Conservation (phyloP, 2,329 filamentous ascomycete species). For the Elsinoe fawcettii region DNA sequence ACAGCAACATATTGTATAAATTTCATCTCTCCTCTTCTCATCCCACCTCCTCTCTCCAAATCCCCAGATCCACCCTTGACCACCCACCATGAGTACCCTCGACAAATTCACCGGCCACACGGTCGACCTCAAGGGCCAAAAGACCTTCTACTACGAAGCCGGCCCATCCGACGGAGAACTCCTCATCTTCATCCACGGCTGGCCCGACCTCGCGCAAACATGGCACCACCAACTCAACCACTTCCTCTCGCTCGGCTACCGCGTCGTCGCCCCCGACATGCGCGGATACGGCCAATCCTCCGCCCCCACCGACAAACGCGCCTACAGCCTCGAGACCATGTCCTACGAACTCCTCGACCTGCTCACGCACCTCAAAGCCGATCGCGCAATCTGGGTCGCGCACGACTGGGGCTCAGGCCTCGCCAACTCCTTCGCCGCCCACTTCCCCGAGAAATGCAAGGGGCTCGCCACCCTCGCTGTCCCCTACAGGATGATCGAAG, state of each 20-base stretch:
- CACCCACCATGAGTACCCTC: neutral
- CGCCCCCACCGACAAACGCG: conserved; percentile 24
- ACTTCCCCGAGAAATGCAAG: conserved; percentile 29
- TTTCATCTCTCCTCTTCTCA: neutral
- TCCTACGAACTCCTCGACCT: conserved; percentile 31
- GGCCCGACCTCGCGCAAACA: conserved; percentile 31
- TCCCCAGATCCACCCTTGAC: neutral
- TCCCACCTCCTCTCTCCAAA: neutral
- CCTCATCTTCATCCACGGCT: conserved; percentile 28
- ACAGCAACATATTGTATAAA: neutral
- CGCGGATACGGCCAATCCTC: conserved; percentile 32
- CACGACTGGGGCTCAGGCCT: conserved; percentile 39
- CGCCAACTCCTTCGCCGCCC: conserved; percentile 26
- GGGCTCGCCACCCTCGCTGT: conserved; percentile 29
- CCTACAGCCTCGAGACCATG: conserved; percentile 28
- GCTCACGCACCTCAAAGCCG: conserved; percentile 32
- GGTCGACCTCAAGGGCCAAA: conserved; percentile 20
- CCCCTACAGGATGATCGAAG: conserved; percentile 37
- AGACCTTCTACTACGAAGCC: conserved; percentile 25
- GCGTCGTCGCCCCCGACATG: conserved; percentile 28
- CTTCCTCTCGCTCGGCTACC: conserved; percentile 26
- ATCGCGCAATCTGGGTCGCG: conserved; percentile 41
- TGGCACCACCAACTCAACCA: conserved; percentile 31
- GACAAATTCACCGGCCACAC: neutral
- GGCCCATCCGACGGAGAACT: conserved; percentile 24